These are phyloP conservation scores for Naegleria gruberi DNA, from an alignment of 208 protist species.

Conservation along the genomic window DNA sequence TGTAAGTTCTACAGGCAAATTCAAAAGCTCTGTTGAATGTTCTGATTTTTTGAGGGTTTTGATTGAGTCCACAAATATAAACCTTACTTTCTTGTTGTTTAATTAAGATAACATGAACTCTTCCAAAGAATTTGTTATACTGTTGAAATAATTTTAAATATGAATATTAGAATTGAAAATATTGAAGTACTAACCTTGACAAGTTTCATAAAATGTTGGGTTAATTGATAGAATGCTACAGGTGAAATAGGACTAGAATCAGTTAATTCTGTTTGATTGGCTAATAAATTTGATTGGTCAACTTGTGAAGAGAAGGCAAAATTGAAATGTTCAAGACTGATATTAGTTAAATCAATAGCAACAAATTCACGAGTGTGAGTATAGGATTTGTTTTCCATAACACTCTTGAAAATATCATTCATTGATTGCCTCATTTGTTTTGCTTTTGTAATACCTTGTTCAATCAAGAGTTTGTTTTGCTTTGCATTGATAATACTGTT, in stretches of 20 bases:
- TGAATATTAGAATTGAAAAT: no score
- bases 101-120: neutral
- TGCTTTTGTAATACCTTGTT: neutral
- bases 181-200: neutral
- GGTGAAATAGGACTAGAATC: neutral
- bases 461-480: neutral
- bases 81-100: neutral
- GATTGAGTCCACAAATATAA: neutral
- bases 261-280: no score
- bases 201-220: slow-evolving; percentile 1
- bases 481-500: neutral
- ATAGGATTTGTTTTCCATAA: neutral
- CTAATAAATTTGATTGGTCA: neutral
- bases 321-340: neutral
- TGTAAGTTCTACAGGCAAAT: neutral
- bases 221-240: neutral
- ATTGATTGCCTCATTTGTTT: neutral
- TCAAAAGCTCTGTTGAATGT: neutral
- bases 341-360: neutral
- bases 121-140: neutral
- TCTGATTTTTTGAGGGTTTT: neutral
- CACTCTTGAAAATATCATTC: neutral
- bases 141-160: neutral
- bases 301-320: neutral
- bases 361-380: neutral